Evolutionary conservation across 352 stramenopile species (phyloP), one percentile per base, ranked within the genome.

Genomic region (Discostella stelligera): DNA sequence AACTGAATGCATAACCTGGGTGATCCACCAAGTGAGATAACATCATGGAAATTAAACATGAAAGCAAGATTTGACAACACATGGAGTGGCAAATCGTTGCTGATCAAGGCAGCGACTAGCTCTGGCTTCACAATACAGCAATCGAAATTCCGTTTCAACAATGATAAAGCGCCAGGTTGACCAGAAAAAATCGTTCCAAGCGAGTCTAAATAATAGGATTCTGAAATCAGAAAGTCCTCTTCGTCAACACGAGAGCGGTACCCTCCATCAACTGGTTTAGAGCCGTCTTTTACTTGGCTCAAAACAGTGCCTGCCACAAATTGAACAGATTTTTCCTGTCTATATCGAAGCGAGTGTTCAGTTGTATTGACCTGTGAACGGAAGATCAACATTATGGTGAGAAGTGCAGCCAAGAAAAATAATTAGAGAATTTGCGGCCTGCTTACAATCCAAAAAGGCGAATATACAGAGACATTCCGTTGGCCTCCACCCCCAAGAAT

Each of bases 41-140:
- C 70, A 54, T 94, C 88, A 72, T 90, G 76, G 82, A 95, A 96
- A 77, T 95, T 96, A 70, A 96, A 96, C 91, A 96, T 95, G 53
- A 94, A 95, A 37, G 93, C 89, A 37, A 94, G 63, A 16, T 81
- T 77, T 63, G 84, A 83, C 25, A 95, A 50, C 30, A 93, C 81
- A 18, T 84, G 67, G 11, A 94, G 64, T 2, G 80, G 78, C 23
- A 95, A 60, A 62, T 94, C 88, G 56, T 92, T 81, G n/a, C 91
- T 84, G 25, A 94, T 84, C 52, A 93, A 81, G 41, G 66, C 44
- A 68, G 83, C 72, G 27, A 90, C 44, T 46, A 81, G 58, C 8
- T 77, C 76, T 74, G 78, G 75, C 32, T 82, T 66, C 32, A 52
- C 59, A 48, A 53, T 60, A 64, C 50, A 6, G 21, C 46, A 63